Evolutionary conservation across 441 rosid genomes (phyloP), one percentile per base, ranked within the genome.

Genomic region (Pelargonium australe): DNA sequence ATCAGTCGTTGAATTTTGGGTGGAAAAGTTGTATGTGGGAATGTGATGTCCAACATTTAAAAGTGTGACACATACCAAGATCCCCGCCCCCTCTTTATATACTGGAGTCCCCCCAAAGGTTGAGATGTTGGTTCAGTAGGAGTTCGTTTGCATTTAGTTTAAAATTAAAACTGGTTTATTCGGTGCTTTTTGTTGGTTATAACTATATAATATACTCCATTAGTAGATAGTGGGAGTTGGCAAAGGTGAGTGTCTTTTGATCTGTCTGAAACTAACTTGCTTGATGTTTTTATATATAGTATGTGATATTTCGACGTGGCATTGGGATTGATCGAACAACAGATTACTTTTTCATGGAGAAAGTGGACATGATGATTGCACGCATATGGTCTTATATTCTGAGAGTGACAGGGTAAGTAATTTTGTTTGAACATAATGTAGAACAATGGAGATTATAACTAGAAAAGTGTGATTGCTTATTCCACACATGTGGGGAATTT

Each of bases 261-360:
- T 66, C 44, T 58, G n/a, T 58, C 47, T 57, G 47, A 57, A 16
- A 44, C 64, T 70, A 37, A 63, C 57, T 62, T 41, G 31, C 66
- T 12, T 49, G 5, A 8, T 68, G 20, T 40, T 69, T 53, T 9
- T 55, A 45, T 75, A 65, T 28, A 41, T 65, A 83, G 92, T 87
- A 76, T 72, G 78, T 89, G 34, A 76, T 89, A 74, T 91, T 91
- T 80, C 76, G 97, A 70, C 90, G 95, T 13, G 95, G 95, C 63
- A 80, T 91, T 73, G 95, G 93, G 66, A 82, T 86, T 16, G 97
- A 91, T 83, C 81, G 79, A 17, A 84, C 80, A 82, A 82, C 78
- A 28, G 85, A 83, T 78, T 91, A 79, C 77, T 89, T 88, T 75
- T 57, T 89, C 71, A 47, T 73, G 75, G 80, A 76, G 70, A 91